Evolutionary conservation across 768 basidiomycete genomes (phyloP), one percentile per base, ranked within the genome.

Genomic region (Neoboletus magnificus): DNA sequence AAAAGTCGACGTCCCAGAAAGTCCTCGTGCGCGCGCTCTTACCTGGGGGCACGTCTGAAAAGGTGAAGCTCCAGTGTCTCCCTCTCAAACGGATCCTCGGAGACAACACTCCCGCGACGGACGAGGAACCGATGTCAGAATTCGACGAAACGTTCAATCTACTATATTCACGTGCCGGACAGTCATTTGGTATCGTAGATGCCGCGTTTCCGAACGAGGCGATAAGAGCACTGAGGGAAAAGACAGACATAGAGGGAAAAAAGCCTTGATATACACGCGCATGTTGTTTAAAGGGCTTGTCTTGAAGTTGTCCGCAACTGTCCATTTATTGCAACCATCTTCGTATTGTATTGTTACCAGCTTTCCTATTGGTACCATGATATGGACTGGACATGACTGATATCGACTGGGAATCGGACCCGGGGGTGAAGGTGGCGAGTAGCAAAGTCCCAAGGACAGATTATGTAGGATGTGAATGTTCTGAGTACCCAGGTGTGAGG

Each of bases 1-100:
- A 58, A 23, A 65, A 59, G 39, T 58, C 68, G 45, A 23, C 55
- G 11, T 52, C 55, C 22, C 67, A 55, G 22, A 58, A 52, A 16
- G 29, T 71, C 23, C 63, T 71, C 32, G 54, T 71, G 22, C 68
- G 68, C 39, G 63, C 70, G 23, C 60, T 71, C 46, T 57, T 69
- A 12, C 68, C 68, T 7, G 61, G 57, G 8, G 68, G 68, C 29
- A 58, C 55, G 13, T 60, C 61, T 5, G 54, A 58, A 8, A 71
- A 58, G 32, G 61, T 70, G 23, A 66, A 66, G 32, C 52, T 70
- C 30, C 70, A 66, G 36, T 61, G 64, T 22, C 45, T 64, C 25
- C 64, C 68, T 43, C 55, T 70, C 37, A 56, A 56, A 22, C 54
- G 57, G 40, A 20, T 64, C 20, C 37, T 67, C 22, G 56, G 50